Percentiles rank a stretch among this genome's conserved stretches.
phyloP scores from a whole-genome alignment of 2,329 filamentous ascomycete genomes.

The Talaromyces marneffei region DNA sequence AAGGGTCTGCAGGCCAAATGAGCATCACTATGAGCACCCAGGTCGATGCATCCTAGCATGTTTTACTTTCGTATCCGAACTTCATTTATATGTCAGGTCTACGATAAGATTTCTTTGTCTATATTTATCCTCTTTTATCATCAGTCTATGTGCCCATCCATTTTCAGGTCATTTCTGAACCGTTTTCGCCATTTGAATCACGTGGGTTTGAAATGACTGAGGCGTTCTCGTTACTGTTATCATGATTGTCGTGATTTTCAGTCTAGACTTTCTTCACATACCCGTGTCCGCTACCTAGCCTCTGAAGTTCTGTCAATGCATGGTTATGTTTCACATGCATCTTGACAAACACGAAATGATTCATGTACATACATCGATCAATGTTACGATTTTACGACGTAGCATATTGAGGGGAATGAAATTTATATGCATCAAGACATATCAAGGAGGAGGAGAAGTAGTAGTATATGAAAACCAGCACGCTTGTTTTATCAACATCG shows the following conservation, averaged over 20 bases:
- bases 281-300: background rate
- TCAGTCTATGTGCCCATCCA: no score
- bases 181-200: background rate
- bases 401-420: background rate
- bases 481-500: background rate
- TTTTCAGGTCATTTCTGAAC: no score
- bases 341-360: background rate
- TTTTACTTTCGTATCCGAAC: background rate
- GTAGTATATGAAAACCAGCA: background rate
- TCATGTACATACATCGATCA: background rate
- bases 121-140: background rate
- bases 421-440: background rate
- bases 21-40: slow-evolving; percentile 6
- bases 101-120: background rate
- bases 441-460: no score
- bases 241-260: background rate
- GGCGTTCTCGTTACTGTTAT: background rate
- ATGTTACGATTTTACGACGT: background rate
- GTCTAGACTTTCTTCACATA: background rate
- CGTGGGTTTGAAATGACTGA: background rate
- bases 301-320: background rate
- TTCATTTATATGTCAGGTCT: background rate
- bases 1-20: slow-evolving; percentile 22
- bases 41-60: background rate
- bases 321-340: background rate